Conservation (phyloP, 192 early-diverging fungal genomes). For the Dissophora ornata region DNA sequence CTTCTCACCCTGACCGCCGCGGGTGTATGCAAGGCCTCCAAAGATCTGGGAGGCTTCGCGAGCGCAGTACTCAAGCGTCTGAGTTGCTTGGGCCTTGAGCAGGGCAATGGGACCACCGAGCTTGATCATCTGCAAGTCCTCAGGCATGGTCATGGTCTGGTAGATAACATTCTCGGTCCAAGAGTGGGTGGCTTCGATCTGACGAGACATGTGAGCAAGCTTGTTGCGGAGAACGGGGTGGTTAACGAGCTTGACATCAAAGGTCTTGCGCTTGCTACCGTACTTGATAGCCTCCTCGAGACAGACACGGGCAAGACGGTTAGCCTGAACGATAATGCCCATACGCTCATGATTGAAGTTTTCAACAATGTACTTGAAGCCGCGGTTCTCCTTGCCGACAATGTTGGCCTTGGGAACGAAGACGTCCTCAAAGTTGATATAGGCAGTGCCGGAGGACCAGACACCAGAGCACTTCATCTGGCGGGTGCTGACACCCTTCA, state of each 20-base stretch:
- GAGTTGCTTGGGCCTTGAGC: conserved; percentile 86
- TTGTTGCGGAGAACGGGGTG: conserved; percentile 87
- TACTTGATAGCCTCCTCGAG: conserved; percentile 86
- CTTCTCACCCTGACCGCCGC: conserved; percentile 79
- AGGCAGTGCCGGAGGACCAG: conserved; percentile 86
- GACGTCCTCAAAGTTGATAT: conserved; percentile 86
- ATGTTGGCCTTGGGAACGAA: conserved; percentile 85
- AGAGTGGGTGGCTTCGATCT: conserved; percentile 87
- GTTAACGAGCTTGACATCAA: conserved; percentile 86
- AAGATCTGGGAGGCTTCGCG: conserved; percentile 92
- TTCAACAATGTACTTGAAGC: conserved; percentile 78
- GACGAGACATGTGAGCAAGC: conserved; percentile 83
- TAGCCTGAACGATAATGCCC: conserved; percentile 86
- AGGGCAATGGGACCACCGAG: conserved; percentile 89
- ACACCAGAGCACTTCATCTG: conserved; percentile 88
- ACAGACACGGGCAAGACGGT: conserved; percentile 86
- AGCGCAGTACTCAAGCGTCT: conserved; percentile 89
- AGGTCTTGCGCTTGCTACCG: conserved; percentile 86
- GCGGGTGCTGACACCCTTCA: conserved; percentile 78
- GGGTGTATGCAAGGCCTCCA: conserved; percentile 83
- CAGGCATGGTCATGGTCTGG: conserved; percentile 76
- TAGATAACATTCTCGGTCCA: conserved; percentile 85
- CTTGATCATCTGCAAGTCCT: conserved; percentile 76
- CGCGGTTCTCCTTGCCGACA: conserved; percentile 86
- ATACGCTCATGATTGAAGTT: conserved; percentile 87